These are phyloP conservation scores for Backusella sp. DNA, from an alignment of 192 early-diverging fungal genomes.

Conservation along the genomic window DNA sequence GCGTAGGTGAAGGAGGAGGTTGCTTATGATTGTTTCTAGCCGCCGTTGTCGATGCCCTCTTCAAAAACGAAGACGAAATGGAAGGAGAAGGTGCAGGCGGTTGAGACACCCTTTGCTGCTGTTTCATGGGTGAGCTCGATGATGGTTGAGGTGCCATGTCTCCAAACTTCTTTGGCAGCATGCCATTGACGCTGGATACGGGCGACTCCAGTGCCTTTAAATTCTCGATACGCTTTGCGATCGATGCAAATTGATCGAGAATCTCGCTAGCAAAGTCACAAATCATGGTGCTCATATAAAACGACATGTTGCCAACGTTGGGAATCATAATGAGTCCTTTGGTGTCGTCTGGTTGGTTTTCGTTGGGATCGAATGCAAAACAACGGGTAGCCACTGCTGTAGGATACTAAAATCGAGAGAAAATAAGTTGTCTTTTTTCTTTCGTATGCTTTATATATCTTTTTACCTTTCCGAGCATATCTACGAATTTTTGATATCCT, in stretches of 20 bases:
- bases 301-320: constrained; percentile 74
- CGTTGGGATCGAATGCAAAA: constrained; percentile 80
- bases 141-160: constrained; percentile 7
- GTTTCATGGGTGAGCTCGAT: constrained; percentile 1
- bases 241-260: constrained; percentile 59
- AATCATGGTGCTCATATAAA: constrained; percentile 75
- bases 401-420: constrained; percentile 53
- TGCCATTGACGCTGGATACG: background rate
- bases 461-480: constrained; percentile 58
- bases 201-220: constrained; percentile 22
- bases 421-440: background rate
- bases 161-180: background rate
- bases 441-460: background rate
- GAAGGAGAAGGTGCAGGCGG: constrained; percentile 12
- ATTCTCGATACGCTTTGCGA: constrained; percentile 33
- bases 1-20: constrained; percentile 43
- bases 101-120: background rate
- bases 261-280: constrained; percentile 75
- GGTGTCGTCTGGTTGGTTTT: constrained; percentile 71
- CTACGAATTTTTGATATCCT: constrained; percentile 60
- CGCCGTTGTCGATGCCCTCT: constrained; percentile 16
- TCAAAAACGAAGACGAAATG: constrained; percentile 22
- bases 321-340: constrained; percentile 82
- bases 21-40: background rate
- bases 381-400: constrained; percentile 69